Evolutionary conservation across 148 eudicot genomes (phyloP).

Genomic region (Polygonum aviculare): DNA sequence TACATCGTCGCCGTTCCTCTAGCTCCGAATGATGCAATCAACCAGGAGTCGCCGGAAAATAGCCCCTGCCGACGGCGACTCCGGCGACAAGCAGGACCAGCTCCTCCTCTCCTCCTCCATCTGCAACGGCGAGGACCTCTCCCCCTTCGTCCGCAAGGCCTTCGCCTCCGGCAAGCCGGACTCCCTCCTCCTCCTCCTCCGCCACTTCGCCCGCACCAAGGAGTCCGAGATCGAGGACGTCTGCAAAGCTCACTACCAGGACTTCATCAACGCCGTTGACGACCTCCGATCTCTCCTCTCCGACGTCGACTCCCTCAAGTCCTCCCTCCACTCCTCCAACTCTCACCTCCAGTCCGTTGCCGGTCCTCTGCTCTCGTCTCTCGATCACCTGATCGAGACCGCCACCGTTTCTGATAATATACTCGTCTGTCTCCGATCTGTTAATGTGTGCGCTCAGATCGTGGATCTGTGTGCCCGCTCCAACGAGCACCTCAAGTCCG

Average conservation of each 20-base stretch:
- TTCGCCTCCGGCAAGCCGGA: conserved; percentile 81
- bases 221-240: conserved; percentile 81
- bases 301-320: conserved; percentile 78
- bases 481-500: conserved; percentile 38
- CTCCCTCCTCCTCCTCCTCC: conserved; percentile 53
- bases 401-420: conserved; percentile 39
- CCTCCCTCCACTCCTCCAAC: conserved; percentile 58
- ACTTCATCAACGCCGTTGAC: conserved; percentile 91
- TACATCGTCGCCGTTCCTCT: not conserved
- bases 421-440: conserved; percentile 31
- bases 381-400: conserved; percentile 56
- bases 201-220: conserved; percentile 59
- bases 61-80: conserved; percentile 26
- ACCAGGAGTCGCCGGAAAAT: conserved; percentile 61
- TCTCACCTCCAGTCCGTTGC: conserved; percentile 60
- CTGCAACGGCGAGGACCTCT: conserved; percentile 79
- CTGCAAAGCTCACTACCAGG: conserved; percentile 85
- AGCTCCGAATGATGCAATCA: conserved; percentile 28
- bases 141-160: conserved; percentile 71
- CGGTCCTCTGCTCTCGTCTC: conserved; percentile 44
- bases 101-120: conserved; percentile 83
- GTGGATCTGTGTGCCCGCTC: conserved; percentile 57
- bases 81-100: conserved; percentile 65
- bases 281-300: conserved; percentile 90
- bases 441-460: conserved; percentile 28